Conservation (phyloP, 306 rosid genomes). For the Ochetophila trinervis region DNA sequence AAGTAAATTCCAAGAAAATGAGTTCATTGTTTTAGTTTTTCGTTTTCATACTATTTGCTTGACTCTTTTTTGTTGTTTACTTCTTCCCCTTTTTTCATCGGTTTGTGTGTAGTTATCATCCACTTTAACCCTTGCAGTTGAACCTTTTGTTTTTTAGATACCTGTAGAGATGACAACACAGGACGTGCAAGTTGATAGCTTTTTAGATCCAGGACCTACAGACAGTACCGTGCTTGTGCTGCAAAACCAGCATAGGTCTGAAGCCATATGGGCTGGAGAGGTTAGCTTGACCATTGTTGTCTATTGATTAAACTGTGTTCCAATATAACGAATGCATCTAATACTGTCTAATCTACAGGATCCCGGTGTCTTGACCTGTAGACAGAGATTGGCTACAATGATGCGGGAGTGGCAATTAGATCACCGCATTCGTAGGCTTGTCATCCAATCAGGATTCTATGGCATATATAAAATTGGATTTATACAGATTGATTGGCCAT, state of each 20-base stretch:
- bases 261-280: constrained; percentile 28
- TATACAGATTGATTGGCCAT: constrained; percentile 27
- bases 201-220: constrained; percentile 26
- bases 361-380: constrained; percentile 23
- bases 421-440: constrained; percentile 9
- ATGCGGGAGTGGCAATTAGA: constrained; percentile 27
- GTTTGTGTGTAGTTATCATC: too few relatives aligned
- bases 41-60: background rate
- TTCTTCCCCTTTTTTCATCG: background rate
- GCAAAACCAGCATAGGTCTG: constrained; percentile 26
- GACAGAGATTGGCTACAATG: constrained; percentile 27
- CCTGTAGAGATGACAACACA: constrained; percentile 9
- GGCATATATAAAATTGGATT: constrained; percentile 18
- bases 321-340: background rate
- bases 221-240: constrained; percentile 21
- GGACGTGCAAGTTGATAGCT: constrained; percentile 19
- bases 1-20: background rate
- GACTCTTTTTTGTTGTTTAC: background rate
- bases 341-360: constrained; percentile 10
- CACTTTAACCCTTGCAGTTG: background rate
- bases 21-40: background rate
- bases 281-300: background rate
- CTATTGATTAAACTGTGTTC: background rate
- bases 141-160: background rate
- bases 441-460: constrained; percentile 28